Evolutionary conservation across 805 yeast species (phyloP).

Genomic region (Metschnikowia matae): DNA sequence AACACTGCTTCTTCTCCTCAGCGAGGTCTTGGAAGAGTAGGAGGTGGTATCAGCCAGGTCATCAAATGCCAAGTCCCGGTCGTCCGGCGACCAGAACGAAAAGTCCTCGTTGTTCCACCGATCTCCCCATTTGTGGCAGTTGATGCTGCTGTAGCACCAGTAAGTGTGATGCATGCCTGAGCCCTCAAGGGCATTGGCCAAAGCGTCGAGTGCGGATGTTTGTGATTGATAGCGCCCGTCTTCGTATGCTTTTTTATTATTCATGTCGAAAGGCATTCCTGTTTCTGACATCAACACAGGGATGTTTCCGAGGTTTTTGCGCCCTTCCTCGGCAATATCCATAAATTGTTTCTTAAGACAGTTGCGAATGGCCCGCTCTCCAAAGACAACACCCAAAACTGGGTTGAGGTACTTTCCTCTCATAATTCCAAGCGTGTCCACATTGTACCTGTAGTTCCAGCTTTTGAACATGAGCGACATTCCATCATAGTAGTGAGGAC

Average conservation of each 20-base stretch:
- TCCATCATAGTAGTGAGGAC: conserved; percentile 95
- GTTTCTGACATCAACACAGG: conserved; percentile 87
- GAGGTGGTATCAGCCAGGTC: conserved; percentile 11
- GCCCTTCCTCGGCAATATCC: conserved; percentile 65
- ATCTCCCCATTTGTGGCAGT: conserved; percentile 85
- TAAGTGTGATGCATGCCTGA: conserved; percentile 66
- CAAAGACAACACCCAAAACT: conserved; percentile 69
- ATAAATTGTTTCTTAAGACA: conserved; percentile 64
- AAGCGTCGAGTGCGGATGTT: conserved; percentile 78
- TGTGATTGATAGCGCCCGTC: conserved; percentile 70
- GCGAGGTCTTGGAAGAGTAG: conserved; percentile 7
- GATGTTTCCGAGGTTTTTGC: conserved; percentile 56
- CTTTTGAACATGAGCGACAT: conserved; percentile 86
- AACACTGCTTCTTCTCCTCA: conserved; percentile 12
- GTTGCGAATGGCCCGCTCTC: conserved; percentile 73
- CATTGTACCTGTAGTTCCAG: conserved; percentile 81
- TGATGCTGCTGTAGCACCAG: conserved; percentile 79
- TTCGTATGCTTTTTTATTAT: conserved; percentile 64
- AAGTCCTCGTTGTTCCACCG: conserved; percentile 92
- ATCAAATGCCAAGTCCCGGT: conserved; percentile 29
- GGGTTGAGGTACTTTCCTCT: conserved; percentile 75
- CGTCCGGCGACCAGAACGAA: conserved; percentile 77
- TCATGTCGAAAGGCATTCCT: conserved; percentile 98
- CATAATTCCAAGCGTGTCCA: conserved; percentile 85
- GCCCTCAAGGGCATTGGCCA: conserved; percentile 74